A percentile compares a stretch with the other conserved stretches of the same genome.
These are phyloP conservation scores for Lactarius evosmus DNA, from an alignment of 768 basidiomycete species.

Conservation along the genomic window DNA sequence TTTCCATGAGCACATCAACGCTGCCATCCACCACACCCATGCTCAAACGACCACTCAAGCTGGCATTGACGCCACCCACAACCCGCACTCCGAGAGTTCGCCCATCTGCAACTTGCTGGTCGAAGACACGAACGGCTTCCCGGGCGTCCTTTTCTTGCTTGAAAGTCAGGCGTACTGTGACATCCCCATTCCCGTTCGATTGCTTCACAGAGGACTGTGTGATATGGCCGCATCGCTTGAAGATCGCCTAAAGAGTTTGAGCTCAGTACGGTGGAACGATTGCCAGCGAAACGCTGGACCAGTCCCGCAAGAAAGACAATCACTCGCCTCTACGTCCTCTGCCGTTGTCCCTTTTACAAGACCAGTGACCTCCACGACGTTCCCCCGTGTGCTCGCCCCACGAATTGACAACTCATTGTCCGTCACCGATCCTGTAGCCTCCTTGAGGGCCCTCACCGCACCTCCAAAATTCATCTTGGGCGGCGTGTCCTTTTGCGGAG, in stretches of 20 bases:
- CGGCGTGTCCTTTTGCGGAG: slow-evolving; percentile 9
- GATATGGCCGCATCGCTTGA: slow-evolving; percentile 28
- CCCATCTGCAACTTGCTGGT: slow-evolving; percentile 28
- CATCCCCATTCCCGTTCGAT: slow-evolving; percentile 16
- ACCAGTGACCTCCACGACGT: slow-evolving; percentile 28
- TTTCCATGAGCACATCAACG: slow-evolving; percentile 26
- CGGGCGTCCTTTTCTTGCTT: slow-evolving; percentile 28
- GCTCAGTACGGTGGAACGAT: background rate
- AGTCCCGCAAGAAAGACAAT: background rate
- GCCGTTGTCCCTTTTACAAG: slow-evolving; percentile 29
- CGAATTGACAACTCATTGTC: slow-evolving; percentile 26
- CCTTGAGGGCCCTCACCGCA: slow-evolving; percentile 25
- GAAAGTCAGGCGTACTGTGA: slow-evolving; percentile 29
- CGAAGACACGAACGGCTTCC: slow-evolving; percentile 23
- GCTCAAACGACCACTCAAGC: slow-evolving; percentile 27
- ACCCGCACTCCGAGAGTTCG: slow-evolving; percentile 27
- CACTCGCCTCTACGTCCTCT: slow-evolving; percentile 28
- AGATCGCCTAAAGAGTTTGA: slow-evolving; percentile 23
- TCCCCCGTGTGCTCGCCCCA: slow-evolving; percentile 28
- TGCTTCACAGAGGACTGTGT: slow-evolving; percentile 26
- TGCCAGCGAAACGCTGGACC: background rate
- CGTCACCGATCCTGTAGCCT: slow-evolving; percentile 20
- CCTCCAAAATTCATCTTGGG: slow-evolving; percentile 29
- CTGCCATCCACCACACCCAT: slow-evolving; percentile 25
- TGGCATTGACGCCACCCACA: slow-evolving; percentile 28